A percentile compares a stretch with the other conserved stretches of the same genome.
phyloP scores from a whole-genome alignment of 2,329 filamentous ascomycete species.

The Corynespora cassiicola region DNA sequence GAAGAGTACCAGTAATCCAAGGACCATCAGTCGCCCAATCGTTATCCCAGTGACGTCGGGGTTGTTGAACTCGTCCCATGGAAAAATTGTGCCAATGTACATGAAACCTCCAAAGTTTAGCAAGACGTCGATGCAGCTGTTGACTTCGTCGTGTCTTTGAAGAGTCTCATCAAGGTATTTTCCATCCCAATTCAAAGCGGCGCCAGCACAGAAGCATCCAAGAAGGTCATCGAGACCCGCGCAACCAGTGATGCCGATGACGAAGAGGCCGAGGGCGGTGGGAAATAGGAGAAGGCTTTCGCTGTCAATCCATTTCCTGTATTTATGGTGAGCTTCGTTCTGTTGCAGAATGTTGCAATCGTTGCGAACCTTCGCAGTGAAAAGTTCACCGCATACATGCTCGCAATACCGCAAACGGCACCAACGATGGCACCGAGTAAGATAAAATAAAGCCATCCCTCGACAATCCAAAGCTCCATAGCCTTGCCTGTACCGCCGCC shows the following conservation, averaged over 20 bases:
- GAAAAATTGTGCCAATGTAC: constrained; percentile 61
- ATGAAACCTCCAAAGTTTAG: constrained; percentile 65
- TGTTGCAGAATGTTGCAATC: no score
- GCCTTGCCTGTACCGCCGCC: constrained; percentile 59
- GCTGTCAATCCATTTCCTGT: constrained; percentile 7
- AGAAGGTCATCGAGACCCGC: constrained; percentile 66
- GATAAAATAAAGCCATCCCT: constrained; percentile 64
- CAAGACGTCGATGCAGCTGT: constrained; percentile 59
- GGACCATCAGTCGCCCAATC: constrained; percentile 55
- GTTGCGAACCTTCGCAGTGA: constrained; percentile 43
- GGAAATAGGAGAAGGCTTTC: constrained; percentile 2
- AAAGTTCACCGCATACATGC: constrained; percentile 52
- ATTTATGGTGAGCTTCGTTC: no score
- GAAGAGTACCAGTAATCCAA: constrained; percentile 59
- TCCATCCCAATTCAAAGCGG: constrained; percentile 66
- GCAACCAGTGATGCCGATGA: constrained; percentile 62
- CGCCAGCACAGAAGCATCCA: constrained; percentile 65
- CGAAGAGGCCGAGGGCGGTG: constrained; percentile 52
- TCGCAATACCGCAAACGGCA: constrained; percentile 54
- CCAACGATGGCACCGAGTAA: constrained; percentile 60
- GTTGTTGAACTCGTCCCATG: constrained; percentile 61
- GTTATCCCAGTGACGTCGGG: constrained; percentile 33
- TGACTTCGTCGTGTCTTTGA: constrained; percentile 33
- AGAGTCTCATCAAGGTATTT: constrained; percentile 58
- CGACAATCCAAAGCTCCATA: constrained; percentile 61